Evolutionary conservation across 352 stramenopile species (phyloP), one percentile per base, ranked within the genome.

Genomic region (Globisporangium rhizosaccharum): DNA sequence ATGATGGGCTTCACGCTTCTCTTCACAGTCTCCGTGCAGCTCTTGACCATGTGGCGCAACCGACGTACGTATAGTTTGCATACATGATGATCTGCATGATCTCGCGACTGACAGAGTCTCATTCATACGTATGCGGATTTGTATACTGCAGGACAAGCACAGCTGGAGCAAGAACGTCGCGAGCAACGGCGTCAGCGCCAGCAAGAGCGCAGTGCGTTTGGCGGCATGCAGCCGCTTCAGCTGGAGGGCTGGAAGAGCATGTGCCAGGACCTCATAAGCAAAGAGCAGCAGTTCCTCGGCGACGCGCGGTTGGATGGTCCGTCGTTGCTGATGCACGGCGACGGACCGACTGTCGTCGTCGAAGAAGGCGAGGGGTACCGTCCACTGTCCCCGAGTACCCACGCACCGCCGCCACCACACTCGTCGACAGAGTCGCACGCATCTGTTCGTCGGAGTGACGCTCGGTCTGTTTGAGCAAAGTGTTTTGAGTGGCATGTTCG

Each of bases 21-120:
- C 15, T 62, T 79, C 49, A 66, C 63, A 17, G 57, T 56, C 10
- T 17, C 61, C 39, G 58, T 78, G 51, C 71, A 78, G 55, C 50
- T 67, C 41, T 52, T 69, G 23, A 70, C 67, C 20, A 63, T 70
- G 50, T 56, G 67, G 8, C 67, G 67, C 15, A 53, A 49, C 44
- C 58, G 57, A 33, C 59, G 71, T 78, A 72, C 57, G 71, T 71
- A 3, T 23, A 23, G 23, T 23, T 23, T 23, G 23, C 0, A 23
- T 23, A 23, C 23, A 23, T 23, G 23, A 23, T 23, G 23, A 23
- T 23, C 23, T 23, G 23, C 23, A 23, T 23, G 23, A 23, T 23
- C 23, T 23, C 23, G 23, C 14, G 50, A 30, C 59, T 68, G 15
- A 61, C 41, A 33, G 8, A 30, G 23, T 23, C 23, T 23, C 23